A percentile compares a stretch with the other conserved stretches of the same genome.
Conservation (phyloP, 148 eudicot species). For the Linanthus parryae region DNA sequence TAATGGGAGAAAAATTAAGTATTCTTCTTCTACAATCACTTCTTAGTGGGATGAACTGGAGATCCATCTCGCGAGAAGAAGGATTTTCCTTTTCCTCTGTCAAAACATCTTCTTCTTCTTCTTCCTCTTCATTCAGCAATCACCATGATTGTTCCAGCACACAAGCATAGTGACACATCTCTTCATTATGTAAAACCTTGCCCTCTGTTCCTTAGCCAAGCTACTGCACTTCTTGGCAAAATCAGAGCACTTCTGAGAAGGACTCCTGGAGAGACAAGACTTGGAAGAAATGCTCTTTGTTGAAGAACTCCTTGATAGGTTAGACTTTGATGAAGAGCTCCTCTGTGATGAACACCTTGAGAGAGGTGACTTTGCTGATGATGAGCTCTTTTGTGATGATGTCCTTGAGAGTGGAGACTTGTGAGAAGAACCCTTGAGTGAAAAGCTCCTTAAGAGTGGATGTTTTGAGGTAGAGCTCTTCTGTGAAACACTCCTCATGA, state of each 20-base stretch:
- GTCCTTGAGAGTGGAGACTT: conserved; percentile 30
- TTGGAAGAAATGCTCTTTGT: conserved; percentile 20
- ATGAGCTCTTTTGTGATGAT: conserved; percentile 28
- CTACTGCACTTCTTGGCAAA: conserved; percentile 65
- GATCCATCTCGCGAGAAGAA: conserved; percentile 13
- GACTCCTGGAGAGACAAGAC: conserved; percentile 35
- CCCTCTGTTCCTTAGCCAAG: conserved; percentile 86
- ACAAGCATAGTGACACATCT: conserved; percentile 89
- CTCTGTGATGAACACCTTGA: conserved; percentile 40
- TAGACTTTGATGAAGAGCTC: conserved; percentile 13
- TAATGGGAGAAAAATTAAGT: neutral
- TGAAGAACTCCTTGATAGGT: conserved; percentile 45
- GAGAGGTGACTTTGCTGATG: conserved; percentile 24
- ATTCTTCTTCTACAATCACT: neutral
- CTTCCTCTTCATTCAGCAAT: conserved; percentile 30
- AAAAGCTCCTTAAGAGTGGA: conserved; percentile 21
- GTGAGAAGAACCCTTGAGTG: conserved; percentile 29
- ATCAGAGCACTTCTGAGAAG: conserved; percentile 57
- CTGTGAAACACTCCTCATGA: conserved; percentile 23
- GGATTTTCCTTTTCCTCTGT: too few relatives aligned
- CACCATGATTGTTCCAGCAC: conserved; percentile 65
- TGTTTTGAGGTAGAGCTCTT: conserved; percentile 14
- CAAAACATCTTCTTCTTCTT: neutral
- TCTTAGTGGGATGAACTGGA: conserved; percentile 13
- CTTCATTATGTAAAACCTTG: conserved; percentile 85